Base-by-base conservation (phyloP, 352 stramenopile species). In the Phytophthora sansomeana region DNA sequence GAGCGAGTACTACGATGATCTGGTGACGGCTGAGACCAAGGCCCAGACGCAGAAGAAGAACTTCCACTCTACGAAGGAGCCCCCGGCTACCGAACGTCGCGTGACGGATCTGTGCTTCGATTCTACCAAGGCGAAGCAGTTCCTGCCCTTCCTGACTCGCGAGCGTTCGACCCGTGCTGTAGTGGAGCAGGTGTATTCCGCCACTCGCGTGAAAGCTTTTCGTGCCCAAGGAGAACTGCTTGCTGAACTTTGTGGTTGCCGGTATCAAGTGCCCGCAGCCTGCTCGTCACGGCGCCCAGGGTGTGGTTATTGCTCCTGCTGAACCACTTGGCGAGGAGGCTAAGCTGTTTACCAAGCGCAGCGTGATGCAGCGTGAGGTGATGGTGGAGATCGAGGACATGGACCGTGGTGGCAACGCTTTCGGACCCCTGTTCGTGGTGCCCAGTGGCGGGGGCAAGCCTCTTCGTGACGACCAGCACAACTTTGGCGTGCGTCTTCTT, bases 131-230 rank as follows among this genome's bases (percentile, higher is more conserved):
- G 87, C 88, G 8, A 96, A 96, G 74, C 83, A 94, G 63, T 96
- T 96, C 62, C 61, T 97, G 58, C 91, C 90, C 11, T 96, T 95
- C 62, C 56, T 97, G 24, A 91, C 83, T 38, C 90, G 91, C 51
- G 86, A 95, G 59, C 89, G 87, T 54, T 80, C 66, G 10, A 84
- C 76, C 16, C 81, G 81, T 3, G 94, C 85, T 14, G 81, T 97
- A 1, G 90, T 99, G 44, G 97, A 99, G 57, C 98, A 98, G 72
- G 93, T 99, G 17, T 99, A 99, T 79, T 98, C 93, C 55, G 97
- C 94, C 62, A 94, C 92, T 33, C 90, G 97, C 17, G 97, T 98
- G 51, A 98, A 99, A n/a, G 74, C 59, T 99, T 7, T 96, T 96
- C 52, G 86, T 99, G 26, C 97, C 97, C 35, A 97, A 97, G 62